Base-by-base conservation (phyloP, 306 rosid species). In the Ceratonia siliqua region DNA sequence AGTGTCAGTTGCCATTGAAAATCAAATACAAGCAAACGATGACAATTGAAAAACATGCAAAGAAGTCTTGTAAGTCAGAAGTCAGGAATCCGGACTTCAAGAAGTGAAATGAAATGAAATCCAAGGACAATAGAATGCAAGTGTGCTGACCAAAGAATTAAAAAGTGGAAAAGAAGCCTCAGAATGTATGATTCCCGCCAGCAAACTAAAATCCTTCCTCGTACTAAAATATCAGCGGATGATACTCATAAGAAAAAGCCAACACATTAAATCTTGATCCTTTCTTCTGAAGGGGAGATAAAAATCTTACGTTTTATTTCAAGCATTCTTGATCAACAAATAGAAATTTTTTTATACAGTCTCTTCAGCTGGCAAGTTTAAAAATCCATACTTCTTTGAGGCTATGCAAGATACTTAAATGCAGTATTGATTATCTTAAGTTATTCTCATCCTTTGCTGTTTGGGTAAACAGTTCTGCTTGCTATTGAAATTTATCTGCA, bases 181-280 rank as follows among this genome's bases (percentile, higher is more conserved):
- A 7, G n/a, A 5, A 17, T 12, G 54, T 48, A 48, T 8, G 5
- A 1, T 48, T 42, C 15, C 5, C 2, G 22, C 62, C 21, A 0
- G 28, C 61, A 68, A 59, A 59, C 61, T 7, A 68, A 73, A 78
- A 45, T 82, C 59, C 61, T 69, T 69, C 48, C 54, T 62, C 57
- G 21, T 18, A 28, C 52, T 36, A 67, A 48, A 35, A 71, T 41
- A 72, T 66, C 35, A 33, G 48, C 63, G 50, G 25, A 73, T 61
- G 42, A 33, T 41, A 67, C 21, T 62, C 61, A 69, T 62, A 50
- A 45, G 56, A 41, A 18, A 67, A 48, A 71, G 20, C 5, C 28
- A 62, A 18, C 30, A 3, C 48, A 35, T 1, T n/a, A 35, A 11
- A 50, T 17, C 46, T 4, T 7, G 48, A 10, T 35, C 42, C 0